Evolutionary conservation across 2,329 filamentous ascomycete species (phyloP).

Genomic region (Nemania bipapillata): DNA sequence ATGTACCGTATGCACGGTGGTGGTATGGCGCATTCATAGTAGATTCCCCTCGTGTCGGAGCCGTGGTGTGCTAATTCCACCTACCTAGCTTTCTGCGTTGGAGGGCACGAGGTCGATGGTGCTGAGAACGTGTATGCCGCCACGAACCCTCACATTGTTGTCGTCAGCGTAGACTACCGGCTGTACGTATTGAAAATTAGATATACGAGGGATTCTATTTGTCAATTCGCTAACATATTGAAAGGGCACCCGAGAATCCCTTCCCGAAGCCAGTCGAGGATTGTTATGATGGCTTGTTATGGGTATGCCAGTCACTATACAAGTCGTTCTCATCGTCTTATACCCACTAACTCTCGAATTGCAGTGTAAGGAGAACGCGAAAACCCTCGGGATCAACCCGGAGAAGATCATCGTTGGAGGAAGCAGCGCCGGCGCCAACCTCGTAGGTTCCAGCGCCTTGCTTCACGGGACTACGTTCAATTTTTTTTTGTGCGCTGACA

Average conservation of each 20-base stretch:
- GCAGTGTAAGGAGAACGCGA: slow-evolving; percentile 33
- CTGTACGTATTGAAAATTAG: slow-evolving; percentile 41
- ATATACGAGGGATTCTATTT: background rate
- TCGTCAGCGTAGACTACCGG: slow-evolving; percentile 55
- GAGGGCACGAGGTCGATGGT: slow-evolving; percentile 52
- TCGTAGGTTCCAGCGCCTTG: slow-evolving; percentile 12
- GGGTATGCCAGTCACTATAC: slow-evolving; percentile 44
- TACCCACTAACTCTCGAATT: background rate
- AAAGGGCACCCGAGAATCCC: slow-evolving; percentile 62
- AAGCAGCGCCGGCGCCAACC: slow-evolving; percentile 34
- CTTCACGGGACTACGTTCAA: background rate
- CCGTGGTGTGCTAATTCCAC: background rate
- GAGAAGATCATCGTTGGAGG: slow-evolving; percentile 36
- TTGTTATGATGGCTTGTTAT: slow-evolving; percentile 61
- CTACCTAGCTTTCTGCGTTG: slow-evolving; percentile 39
- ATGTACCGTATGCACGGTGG: slow-evolving; percentile 55
- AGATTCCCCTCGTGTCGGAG: background rate
- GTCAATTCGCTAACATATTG: slow-evolving; percentile 35
- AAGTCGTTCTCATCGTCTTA: background rate
- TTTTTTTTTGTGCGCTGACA: background rate
- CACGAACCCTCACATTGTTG: slow-evolving; percentile 50
- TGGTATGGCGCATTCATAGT: slow-evolving; percentile 36
- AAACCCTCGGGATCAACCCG: slow-evolving; percentile 30
- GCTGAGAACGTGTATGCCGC: slow-evolving; percentile 53
- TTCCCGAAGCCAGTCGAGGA: slow-evolving; percentile 63